Base-by-base conservation (phyloP, 306 rosid genomes). In the Ceratonia siliqua region DNA sequence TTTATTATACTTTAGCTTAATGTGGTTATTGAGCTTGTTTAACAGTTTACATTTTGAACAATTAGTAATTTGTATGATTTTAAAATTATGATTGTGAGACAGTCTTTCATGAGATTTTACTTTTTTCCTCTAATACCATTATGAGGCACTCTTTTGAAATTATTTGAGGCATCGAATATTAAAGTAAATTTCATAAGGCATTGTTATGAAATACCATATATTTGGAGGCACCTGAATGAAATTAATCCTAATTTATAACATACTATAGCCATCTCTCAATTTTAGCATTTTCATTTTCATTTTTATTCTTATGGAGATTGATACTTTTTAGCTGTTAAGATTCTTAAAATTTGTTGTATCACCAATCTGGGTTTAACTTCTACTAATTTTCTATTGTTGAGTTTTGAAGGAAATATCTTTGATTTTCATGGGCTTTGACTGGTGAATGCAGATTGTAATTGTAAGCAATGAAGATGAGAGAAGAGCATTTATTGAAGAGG, bases 401-500 rank as follows among this genome's bases (percentile, higher is more conserved):
- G 35, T 14, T 33, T 28, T 6, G 30, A 53, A 20, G 13, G 13
- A 36, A 21, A 5, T 46, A 14, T 21, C 21, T 36, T 43, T 18
- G 28, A 61, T 28, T 28, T 28, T 33, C 22, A 78, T 70, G 28
- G 59, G 27, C 45, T 63, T 73, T 70, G 48, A 59, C 48, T 76
- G 50, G 49, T 73, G 63, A 69, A 52, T 88, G 84, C 90, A 94
- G 98, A 55, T 94, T 84, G 90, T 88, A 61, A 91, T 94, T 11
- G 89, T 94, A 73, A 88, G 72, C 75, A 88, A 78, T 28, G 93
- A 94, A 38, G 90, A 89, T 8, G 97, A 92, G 78, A 83, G 33
- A 55, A 74, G 22, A 30, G 66, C 63, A 56, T 86, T 92, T 64
- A 46, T 89, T 45, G 73, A 71, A 73, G 91, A 89, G 65, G 80